Evolutionary conservation across 208 protist genomes (phyloP).

Genomic region (Trypanosoma brucei): DNA sequence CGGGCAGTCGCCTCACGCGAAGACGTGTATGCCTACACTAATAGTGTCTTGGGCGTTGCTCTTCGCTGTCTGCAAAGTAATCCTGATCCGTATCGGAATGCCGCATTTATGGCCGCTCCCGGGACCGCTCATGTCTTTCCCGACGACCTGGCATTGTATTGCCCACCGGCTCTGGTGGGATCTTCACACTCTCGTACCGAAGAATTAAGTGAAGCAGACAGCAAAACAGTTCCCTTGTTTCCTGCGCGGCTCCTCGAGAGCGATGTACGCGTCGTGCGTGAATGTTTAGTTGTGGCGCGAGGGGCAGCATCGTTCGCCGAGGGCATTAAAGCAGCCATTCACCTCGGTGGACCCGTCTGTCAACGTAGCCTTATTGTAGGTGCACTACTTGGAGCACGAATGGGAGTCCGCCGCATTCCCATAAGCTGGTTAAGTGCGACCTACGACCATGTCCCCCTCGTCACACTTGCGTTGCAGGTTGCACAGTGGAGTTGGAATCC

Average conservation of each 20-base stretch:
- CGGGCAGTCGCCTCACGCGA: background rate
- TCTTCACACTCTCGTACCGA: background rate
- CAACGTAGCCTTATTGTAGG: conserved; percentile 81
- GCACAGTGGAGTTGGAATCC: conserved; percentile 87
- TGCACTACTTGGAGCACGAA: conserved; percentile 61
- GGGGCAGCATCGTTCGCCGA: conserved; percentile 36
- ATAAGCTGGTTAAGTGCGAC: conserved; percentile 73
- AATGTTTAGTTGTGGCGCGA: conserved; percentile 53
- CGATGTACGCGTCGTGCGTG: conserved; percentile 46
- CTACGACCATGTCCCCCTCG: conserved; percentile 46
- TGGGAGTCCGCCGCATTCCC: conserved; percentile 65
- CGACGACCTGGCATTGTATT: conserved; percentile 26
- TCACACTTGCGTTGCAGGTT: conserved; percentile 66
- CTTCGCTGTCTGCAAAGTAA: conserved; percentile 80
- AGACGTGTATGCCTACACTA: conserved; percentile 20
- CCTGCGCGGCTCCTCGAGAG: conserved; percentile 19
- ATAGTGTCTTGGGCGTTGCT: conserved; percentile 45
- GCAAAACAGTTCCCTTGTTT: background rate
- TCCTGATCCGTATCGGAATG: conserved; percentile 65
- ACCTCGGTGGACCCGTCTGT: conserved; percentile 33
- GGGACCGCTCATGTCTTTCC: conserved; percentile 50
- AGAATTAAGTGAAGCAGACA: background rate
- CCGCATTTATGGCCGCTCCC: conserved; percentile 51
- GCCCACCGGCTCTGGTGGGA: conserved; percentile 8
- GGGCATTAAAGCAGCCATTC: conserved; percentile 56